Evolutionary conservation across 345 rosid species (phyloP).

Genomic region (Hibiscus tridactylites): DNA sequence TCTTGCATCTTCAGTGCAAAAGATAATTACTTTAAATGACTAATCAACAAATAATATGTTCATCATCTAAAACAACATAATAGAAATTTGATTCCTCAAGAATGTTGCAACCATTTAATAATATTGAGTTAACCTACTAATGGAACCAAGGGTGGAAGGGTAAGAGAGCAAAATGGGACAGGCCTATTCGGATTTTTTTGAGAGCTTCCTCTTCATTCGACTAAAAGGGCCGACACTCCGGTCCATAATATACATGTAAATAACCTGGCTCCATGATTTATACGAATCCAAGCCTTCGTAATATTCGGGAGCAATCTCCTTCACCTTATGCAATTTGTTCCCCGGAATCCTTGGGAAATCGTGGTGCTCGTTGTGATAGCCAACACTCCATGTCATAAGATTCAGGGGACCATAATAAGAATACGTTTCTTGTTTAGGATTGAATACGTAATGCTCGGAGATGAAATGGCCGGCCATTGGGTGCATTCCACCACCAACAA

Average conservation of each 20-base stretch:
- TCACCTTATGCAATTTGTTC: conserved; percentile 64
- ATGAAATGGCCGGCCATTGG: conserved; percentile 93
- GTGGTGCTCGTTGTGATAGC: conserved; percentile 88
- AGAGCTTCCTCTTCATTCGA: conserved; percentile 73
- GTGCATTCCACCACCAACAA: conserved; percentile 90
- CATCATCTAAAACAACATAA: conserved; percentile 6
- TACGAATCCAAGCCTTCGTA: conserved; percentile 51
- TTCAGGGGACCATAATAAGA: conserved; percentile 86
- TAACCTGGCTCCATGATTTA: conserved; percentile 85
- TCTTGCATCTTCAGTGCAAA: not conserved
- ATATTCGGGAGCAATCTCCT: conserved; percentile 74
- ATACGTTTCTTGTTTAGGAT: conserved; percentile 74
- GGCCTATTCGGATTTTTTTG: conserved; percentile 49
- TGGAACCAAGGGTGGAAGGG: not conserved
- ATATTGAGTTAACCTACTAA: not conserved
- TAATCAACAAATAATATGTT: not conserved
- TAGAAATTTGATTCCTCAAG: conserved; percentile 14
- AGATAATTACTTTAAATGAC: not conserved
- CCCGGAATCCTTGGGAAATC: conserved; percentile 77
- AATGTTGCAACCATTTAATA: conserved; percentile 15
- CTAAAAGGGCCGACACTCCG: conserved; percentile 64
- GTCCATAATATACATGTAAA: conserved; percentile 76
- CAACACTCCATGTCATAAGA: conserved; percentile 65
- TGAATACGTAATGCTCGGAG: conserved; percentile 83
- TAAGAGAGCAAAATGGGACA: not conserved